A percentile compares a stretch with the other conserved stretches of the same genome.
phyloP scores from a whole-genome alignment of 1,284 basidiomycete genomes.

The Lentinula novae-zelandiae region DNA sequence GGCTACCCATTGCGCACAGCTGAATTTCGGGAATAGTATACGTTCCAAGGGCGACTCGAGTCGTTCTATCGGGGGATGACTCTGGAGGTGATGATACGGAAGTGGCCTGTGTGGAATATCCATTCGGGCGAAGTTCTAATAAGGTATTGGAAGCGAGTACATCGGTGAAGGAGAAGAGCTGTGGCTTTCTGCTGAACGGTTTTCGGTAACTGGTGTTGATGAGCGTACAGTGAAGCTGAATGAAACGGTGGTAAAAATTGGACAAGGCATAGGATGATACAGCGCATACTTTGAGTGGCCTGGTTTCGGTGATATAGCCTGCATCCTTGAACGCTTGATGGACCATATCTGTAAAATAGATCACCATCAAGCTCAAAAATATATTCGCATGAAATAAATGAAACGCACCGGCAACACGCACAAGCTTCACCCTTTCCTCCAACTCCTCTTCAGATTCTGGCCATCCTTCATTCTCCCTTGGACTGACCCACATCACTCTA shows the following conservation, averaged over 20 bases:
- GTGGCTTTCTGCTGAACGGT: conserved; percentile 26
- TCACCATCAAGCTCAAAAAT: background rate
- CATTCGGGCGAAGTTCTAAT: conserved; percentile 13
- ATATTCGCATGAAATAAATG: too few species aligned
- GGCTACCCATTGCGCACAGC: conserved; percentile 61
- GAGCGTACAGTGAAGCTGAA: conserved; percentile 68
- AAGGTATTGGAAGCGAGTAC: conserved; percentile 34
- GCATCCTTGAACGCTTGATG: conserved; percentile 43
- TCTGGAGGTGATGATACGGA: background rate
- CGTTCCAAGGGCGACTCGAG: conserved; percentile 38
- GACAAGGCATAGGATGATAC: background rate
- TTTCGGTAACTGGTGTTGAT: conserved; percentile 58
- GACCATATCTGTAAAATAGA: conserved; percentile 35
- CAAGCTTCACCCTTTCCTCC: conserved; percentile 26
- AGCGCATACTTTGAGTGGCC: conserved; percentile 56
- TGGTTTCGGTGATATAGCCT: conserved; percentile 47
- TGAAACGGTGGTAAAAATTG: background rate
- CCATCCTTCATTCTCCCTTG: conserved; percentile 23
- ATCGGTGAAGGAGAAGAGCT: conserved; percentile 47
- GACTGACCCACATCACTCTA: conserved; percentile 51
- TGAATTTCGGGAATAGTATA: conserved; percentile 50
- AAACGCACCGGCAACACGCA: conserved; percentile 38
- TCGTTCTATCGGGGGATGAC: background rate
- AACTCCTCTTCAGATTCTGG: conserved; percentile 18
- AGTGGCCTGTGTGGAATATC: background rate